phyloP scores from a whole-genome alignment of 2,329 filamentous ascomycete genomes.

The Trichoderma breve region DNA sequence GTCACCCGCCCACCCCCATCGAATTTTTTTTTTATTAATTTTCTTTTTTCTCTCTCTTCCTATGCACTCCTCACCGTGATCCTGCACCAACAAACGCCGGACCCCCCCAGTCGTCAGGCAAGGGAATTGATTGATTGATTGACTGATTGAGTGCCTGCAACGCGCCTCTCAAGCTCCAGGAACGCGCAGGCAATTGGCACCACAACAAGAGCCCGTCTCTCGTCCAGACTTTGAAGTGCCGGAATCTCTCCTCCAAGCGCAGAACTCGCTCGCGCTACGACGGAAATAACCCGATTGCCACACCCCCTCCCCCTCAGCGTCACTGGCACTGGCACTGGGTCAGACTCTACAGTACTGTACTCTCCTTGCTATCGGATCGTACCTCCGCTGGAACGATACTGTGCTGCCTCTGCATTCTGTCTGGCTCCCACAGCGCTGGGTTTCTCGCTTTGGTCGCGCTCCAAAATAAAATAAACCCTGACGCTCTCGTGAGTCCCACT shows the following conservation, averaged over 20 bases:
- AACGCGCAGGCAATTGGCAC: background rate
- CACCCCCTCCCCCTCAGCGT: conserved; percentile 23
- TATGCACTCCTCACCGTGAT: conserved; percentile 5
- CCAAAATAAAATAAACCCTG: conserved; percentile 22
- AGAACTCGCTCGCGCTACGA: conserved; percentile 23
- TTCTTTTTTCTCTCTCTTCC: background rate
- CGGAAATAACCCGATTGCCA: conserved; percentile 36
- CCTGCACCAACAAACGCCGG: background rate
- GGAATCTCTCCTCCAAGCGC: background rate
- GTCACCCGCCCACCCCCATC: conserved; percentile 10
- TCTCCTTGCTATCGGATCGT: background rate
- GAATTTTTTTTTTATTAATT: background rate
- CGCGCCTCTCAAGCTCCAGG: background rate
- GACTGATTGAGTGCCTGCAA: background rate
- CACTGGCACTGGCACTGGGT: conserved; percentile 13
- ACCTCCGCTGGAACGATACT: conserved; percentile 1
- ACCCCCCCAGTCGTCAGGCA: background rate
- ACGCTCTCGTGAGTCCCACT: conserved; percentile 16
- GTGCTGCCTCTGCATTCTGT: background rate
- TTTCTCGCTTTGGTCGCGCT: background rate
- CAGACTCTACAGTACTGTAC: background rate
- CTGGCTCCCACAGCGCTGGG: conserved; percentile 28
- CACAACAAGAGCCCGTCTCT: background rate
- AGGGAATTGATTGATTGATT: background rate
- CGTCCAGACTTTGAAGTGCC: conserved; percentile 1